Base-by-base conservation (phyloP, 108 stramenopile species). In the Schizochytrium sp. region DNA sequence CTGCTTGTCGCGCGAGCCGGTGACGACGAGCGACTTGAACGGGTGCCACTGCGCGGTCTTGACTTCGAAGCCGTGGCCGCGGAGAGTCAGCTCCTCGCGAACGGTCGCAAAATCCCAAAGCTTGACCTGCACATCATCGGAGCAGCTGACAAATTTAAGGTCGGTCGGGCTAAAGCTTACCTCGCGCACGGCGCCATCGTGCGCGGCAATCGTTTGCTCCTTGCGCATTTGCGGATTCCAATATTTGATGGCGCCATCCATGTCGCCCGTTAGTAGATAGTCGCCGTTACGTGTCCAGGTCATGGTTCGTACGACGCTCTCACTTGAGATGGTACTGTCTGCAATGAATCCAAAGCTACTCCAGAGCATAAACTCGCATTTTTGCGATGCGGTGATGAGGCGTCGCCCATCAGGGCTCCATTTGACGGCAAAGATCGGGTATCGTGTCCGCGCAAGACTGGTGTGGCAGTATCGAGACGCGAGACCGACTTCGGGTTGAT, bases 61-160 rank as follows among this genome's bases (percentile, higher is more conserved):
- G 87, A 98, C 97, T 90, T 98, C 98, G 97, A 97, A 98, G 43
- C 97, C 97, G 90, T 98, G 98, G 44, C 97, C 98, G 87, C 96
- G 95, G 60, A 98, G 88, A 5, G 94, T 91, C 58, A 95, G 88
- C 89, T 96, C 96, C 88, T 97, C 95, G 4, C 91, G 88, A 60
- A 91, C 91, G 0, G 92, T 88, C 45, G 95, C 96, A 96, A 97
- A 98, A 91, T 98, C 98, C 96, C 96, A 98, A 44, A 98, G 90
- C 34, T 96, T 91, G n/a, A 97, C 96, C 5, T 96, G 95, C 5
- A 96, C 94, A 93, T 98, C 98, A 89, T 98, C 98, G 5, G 97
- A 96, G 92, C 96, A 97, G 44, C 94, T 94, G 5, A 95, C 97
- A 91, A 98, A 99, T 90, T 98, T 98, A 58, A 96, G 95, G 91